Conservation (phyloP, 225 moss, liverwort and hornwort genomes). For the Polytrichum formosum region DNA sequence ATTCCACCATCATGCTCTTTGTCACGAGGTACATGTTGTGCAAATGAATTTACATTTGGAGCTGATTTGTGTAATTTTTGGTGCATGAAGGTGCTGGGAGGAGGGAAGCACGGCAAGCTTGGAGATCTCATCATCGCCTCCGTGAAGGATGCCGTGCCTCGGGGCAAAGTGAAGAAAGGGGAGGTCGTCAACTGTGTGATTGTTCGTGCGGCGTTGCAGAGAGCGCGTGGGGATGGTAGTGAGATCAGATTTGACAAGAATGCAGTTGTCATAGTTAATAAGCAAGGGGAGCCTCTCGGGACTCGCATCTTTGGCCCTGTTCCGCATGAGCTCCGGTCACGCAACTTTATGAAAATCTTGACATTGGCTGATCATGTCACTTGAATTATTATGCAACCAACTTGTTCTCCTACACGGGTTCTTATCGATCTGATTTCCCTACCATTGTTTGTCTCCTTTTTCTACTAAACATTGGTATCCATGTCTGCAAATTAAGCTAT, state of each 20-base stretch:
- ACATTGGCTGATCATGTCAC: conserved; percentile 76
- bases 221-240: conserved; percentile 81
- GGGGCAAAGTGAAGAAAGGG: conserved; percentile 94
- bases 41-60: no score
- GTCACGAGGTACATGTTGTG: no score
- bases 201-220: conserved; percentile 77
- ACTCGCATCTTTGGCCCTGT: conserved; percentile 92
- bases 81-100: conserved; percentile 62
- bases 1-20: no score
- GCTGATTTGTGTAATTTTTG: no score
- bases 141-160: conserved; percentile 91
- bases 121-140: conserved; percentile 91
- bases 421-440: no score
- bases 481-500: background rate
- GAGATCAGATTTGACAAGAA: conserved; percentile 90
- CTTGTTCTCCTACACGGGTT: no score
- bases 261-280: conserved; percentile 83
- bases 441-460: background rate
- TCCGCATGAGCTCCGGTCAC: conserved; percentile 78
- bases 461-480: background rate
- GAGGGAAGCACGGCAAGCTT: conserved; percentile 79
- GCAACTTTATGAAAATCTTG: conserved; percentile 86
- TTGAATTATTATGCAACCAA: background rate
- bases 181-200: conserved; percentile 94
- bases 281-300: conserved; percentile 90